These are phyloP conservation scores for Gilbertella persicaria DNA, from an alignment of 371 early-diverging fungal genomes.

Conservation along the genomic window DNA sequence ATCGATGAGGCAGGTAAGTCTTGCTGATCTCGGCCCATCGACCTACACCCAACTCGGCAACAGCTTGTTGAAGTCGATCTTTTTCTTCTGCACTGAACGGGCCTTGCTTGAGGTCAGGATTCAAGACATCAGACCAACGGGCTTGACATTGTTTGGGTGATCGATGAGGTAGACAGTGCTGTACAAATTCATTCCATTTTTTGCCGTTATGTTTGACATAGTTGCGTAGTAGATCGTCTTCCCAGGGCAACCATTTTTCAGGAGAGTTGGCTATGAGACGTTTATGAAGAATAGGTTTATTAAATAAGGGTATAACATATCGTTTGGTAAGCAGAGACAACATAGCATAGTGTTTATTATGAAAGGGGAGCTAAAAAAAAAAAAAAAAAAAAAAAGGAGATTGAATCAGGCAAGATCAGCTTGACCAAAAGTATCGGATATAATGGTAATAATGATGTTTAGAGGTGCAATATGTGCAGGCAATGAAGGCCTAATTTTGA, in stretches of 20 bases:
- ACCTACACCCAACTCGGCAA: slow-evolving; percentile 22
- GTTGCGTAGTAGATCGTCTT: slow-evolving; percentile 34
- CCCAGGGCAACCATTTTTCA: slow-evolving; percentile 40
- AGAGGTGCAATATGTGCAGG: slow-evolving; percentile 23
- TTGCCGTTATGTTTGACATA: slow-evolving; percentile 38
- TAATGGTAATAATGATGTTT: slow-evolving; percentile 45
- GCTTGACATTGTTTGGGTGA: slow-evolving; percentile 16
- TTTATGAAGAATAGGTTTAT: no score
- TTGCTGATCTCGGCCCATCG: slow-evolving; percentile 26
- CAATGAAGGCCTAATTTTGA: slow-evolving; percentile 20
- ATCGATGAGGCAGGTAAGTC: slow-evolving; percentile 33
- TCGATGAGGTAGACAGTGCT: slow-evolving; percentile 43
- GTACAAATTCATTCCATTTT: slow-evolving; percentile 28
- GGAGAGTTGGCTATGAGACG: no score
- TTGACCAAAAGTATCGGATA: slow-evolving; percentile 40
- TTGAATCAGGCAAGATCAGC: no score
- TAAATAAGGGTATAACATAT: no score
- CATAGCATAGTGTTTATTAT: no score
- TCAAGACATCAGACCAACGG: slow-evolving; percentile 28
- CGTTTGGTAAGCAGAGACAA: no score
- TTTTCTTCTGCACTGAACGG: slow-evolving; percentile 30
- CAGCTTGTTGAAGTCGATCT: slow-evolving; percentile 15
- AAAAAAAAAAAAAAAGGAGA: no score
- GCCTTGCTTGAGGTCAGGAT: slow-evolving; percentile 29
- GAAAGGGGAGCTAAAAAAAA: no score